Base-by-base conservation (phyloP, 2,329 filamentous ascomycete genomes). In the Coniosporium tulheliwenetii region DNA sequence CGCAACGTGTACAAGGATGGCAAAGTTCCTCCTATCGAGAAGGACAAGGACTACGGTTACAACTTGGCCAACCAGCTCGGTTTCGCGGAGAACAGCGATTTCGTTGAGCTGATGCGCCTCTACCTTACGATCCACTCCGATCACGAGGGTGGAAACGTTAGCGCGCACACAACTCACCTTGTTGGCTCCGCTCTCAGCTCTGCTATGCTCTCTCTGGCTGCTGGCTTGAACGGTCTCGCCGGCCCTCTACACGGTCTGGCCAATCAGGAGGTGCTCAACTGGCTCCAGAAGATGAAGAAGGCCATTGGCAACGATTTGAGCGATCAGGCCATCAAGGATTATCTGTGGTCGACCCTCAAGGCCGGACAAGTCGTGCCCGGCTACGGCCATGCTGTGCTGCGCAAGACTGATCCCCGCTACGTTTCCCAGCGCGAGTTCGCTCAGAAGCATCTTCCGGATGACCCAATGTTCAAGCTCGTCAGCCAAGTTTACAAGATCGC, bases 401-500 rank as follows among this genome's bases (percentile, higher is more conserved):
- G 91, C 73, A 96, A 98, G 85, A 98, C 91, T 47, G 91, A 98
- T 67, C 91, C 91, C 61, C 89, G 91, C 62, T 98, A 98, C 77
- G 85, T 85, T 61, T 93, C 87, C 52, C 91, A 98, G 78, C 87
- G 91, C 72, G 81, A 87, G 64, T 98, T 98, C 56, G 91, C 89
- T 48, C 84, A 87, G 56, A 75, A 84, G 72, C 85, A 95, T 65
- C 79, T 95, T 63, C 85, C 89, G 60, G 76, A 94, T 59, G 91
- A 96, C 76, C 87, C 89, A 58, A 93, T 98, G 87, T 98, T 95
- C 85, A 86, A 98, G 79, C 84, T 98, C 54, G 91, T 98, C 71
- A 93, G 84, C 77, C 91, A 98, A 74, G 91, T 98, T 55, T 98
- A 96, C 84, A 98, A 98, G 85, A 96, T 98, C 57, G 91, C 91